Conservation (phyloP, 1,139 yeast genomes). For the Pichia inconspicua region DNA sequence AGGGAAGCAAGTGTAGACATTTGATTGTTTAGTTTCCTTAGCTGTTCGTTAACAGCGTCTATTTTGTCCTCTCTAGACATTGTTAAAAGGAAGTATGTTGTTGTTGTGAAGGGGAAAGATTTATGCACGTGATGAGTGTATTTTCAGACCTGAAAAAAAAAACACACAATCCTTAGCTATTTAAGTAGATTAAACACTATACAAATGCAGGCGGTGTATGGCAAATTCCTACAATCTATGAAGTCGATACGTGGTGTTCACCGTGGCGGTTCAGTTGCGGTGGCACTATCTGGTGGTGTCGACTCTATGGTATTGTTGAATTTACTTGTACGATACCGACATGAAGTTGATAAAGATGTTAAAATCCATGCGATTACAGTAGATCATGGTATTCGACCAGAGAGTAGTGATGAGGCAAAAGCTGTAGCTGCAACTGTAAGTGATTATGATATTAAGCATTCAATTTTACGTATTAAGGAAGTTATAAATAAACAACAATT, state of each 20-base stretch:
- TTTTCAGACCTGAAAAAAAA: not conserved
- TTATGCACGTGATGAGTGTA: not conserved
- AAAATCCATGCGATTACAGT: conserved; percentile 23
- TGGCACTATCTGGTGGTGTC: conserved; percentile 75
- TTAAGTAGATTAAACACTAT: not conserved
- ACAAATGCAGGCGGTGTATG: not conserved
- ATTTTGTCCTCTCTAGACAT: conserved; percentile 1
- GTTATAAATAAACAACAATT: conserved; percentile 16
- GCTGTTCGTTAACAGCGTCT: conserved; percentile 19
- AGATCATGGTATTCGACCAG: conserved; percentile 22
- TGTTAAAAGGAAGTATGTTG: not conserved
- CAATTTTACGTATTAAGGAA: conserved; percentile 29
- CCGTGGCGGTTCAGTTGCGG: conserved; percentile 10
- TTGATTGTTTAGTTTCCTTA: conserved; percentile 19
- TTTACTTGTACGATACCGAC: conserved; percentile 32
- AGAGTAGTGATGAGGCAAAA: conserved; percentile 20
- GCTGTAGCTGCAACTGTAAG: conserved; percentile 29
- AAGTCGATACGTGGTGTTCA: not conserved
- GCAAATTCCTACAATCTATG: not conserved
- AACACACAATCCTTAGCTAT: too few species aligned
- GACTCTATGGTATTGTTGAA: conserved; percentile 67
- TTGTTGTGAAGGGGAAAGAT: not conserved
- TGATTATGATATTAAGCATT: conserved; percentile 44
- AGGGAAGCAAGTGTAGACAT: conserved; percentile 16
- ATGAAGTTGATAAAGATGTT: conserved; percentile 7